These are phyloP conservation scores for Aaosphaeria arxii DNA, from an alignment of 2,329 filamentous ascomycete genomes.

Conservation along the genomic window DNA sequence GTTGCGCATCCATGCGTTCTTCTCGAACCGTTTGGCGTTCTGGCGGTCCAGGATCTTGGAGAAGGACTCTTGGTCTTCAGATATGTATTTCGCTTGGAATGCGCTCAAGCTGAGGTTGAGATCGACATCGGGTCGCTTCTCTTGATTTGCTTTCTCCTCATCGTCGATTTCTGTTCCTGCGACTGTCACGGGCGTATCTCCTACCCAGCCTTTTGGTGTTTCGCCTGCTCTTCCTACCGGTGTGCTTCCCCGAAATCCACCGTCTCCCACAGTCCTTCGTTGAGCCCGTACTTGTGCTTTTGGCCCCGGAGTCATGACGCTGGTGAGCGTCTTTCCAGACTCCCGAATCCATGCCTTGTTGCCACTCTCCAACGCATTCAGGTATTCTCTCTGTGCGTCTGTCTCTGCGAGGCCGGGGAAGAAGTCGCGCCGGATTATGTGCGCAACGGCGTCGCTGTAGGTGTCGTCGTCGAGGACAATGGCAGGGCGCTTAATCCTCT, in stretches of 20 bases:
- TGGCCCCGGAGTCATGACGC: slow-evolving; percentile 78
- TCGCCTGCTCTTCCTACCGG: slow-evolving; percentile 31
- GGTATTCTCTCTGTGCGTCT: slow-evolving; percentile 85
- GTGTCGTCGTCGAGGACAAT: slow-evolving; percentile 90
- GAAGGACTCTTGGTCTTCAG: slow-evolving; percentile 97
- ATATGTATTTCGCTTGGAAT: slow-evolving; percentile 93
- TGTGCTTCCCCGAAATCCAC: slow-evolving; percentile 29
- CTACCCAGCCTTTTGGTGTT: slow-evolving; percentile 63
- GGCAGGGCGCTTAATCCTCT: slow-evolving; percentile 87
- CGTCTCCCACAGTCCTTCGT: slow-evolving; percentile 5
- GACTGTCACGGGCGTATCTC: slow-evolving; percentile 70
- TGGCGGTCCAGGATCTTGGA: slow-evolving; percentile 88
- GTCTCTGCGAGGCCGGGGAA: slow-evolving; percentile 88
- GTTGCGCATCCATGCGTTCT: slow-evolving; percentile 84
- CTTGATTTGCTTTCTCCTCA: slow-evolving; percentile 17
- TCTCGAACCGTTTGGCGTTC: slow-evolving; percentile 78
- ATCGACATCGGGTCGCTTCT: slow-evolving; percentile 57
- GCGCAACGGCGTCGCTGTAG: slow-evolving; percentile 84
- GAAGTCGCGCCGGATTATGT: slow-evolving; percentile 95
- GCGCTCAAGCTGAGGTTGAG: slow-evolving; percentile 76
- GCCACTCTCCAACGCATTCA: slow-evolving; percentile 84
- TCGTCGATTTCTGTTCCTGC: slow-evolving; percentile 33
- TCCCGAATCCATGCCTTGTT: slow-evolving; percentile 83
- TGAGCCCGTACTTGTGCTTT: too few species aligned
- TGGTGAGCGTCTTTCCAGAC: slow-evolving; percentile 60